phyloP scores from a whole-genome alignment of 2,329 filamentous ascomycete genomes.

The Colletotrichum destructivum region DNA sequence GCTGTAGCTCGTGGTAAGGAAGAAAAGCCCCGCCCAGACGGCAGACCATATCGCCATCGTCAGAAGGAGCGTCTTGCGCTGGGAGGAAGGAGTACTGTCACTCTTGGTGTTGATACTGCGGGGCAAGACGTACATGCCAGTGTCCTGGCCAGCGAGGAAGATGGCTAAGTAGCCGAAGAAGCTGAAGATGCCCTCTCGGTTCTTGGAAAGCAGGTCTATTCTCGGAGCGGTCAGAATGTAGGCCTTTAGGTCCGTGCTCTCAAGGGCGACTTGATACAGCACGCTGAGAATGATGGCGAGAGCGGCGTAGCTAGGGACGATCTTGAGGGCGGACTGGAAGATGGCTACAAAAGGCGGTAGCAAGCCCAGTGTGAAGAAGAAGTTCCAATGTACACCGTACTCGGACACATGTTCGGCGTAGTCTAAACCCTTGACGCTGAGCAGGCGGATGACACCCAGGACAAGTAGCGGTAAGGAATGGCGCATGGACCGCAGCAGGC shows the following conservation, averaged over 20 bases:
- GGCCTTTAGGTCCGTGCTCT: slow-evolving; percentile 82
- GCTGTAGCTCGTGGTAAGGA: slow-evolving; percentile 75
- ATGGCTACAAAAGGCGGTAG: slow-evolving; percentile 90
- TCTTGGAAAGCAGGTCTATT: slow-evolving; percentile 85
- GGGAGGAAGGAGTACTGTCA: slow-evolving; percentile 59
- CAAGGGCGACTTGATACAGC: slow-evolving; percentile 82
- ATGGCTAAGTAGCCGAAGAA: slow-evolving; percentile 96
- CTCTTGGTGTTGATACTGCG: slow-evolving; percentile 62
- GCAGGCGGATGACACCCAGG: slow-evolving; percentile 84
- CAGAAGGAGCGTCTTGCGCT: slow-evolving; percentile 72
- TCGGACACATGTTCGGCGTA: slow-evolving; percentile 98
- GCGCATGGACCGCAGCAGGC: slow-evolving; percentile 78
- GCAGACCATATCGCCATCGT: slow-evolving; percentile 76
- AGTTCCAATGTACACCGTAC: slow-evolving; percentile 99
- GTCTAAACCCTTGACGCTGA: slow-evolving; percentile 93
- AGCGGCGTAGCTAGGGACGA: slow-evolving; percentile 83
- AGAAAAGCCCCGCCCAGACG: slow-evolving; percentile 80
- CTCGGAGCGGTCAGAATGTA: slow-evolving; percentile 89
- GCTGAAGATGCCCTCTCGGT: slow-evolving; percentile 95
- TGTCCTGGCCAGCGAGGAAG: slow-evolving; percentile 89
- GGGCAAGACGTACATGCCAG: slow-evolving; percentile 85
- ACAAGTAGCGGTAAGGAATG: slow-evolving; percentile 88
- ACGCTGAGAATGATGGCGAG: slow-evolving; percentile 79
- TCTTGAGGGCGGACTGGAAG: slow-evolving; percentile 79
- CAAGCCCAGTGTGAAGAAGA: slow-evolving; percentile 95